These are phyloP conservation scores for Heliamphora exappendiculata DNA, from an alignment of 148 eudicot genomes.

Conservation along the genomic window DNA sequence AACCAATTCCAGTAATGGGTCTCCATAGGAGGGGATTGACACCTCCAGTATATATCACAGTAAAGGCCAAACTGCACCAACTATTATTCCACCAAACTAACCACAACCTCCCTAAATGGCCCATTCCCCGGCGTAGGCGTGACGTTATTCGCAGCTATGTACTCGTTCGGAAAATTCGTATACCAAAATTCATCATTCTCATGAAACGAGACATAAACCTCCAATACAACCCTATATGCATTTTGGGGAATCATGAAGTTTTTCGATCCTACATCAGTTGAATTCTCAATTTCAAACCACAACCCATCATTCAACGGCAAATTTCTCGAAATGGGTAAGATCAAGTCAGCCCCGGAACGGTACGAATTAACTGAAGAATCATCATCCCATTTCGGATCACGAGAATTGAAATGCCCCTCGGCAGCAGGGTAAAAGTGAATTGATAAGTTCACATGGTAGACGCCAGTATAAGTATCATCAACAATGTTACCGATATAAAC, in stretches of 20 bases:
- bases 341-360: conserved; percentile 52
- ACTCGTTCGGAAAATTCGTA: conserved; percentile 57
- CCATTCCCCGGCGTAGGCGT: conserved; percentile 54
- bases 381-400: neutral
- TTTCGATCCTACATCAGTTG: conserved; percentile 36
- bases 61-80: conserved; percentile 87
- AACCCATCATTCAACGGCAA: conserved; percentile 75
- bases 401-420: neutral
- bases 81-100: conserved; percentile 44
- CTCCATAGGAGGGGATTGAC: conserved; percentile 87
- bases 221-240: conserved; percentile 75
- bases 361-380: conserved; percentile 1
- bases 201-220: conserved; percentile 82
- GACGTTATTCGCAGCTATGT: conserved; percentile 48
- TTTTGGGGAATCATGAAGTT: conserved; percentile 56
- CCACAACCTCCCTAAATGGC: conserved; percentile 78
- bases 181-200: conserved; percentile 90
- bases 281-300: conserved; percentile 72
- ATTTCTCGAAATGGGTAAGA: conserved; percentile 67
- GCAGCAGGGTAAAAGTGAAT: conserved; percentile 53
- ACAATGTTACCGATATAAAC: conserved; percentile 70
- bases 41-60: conserved; percentile 85
- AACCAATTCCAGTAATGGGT: conserved; percentile 74
- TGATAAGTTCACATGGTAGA: conserved; percentile 64
- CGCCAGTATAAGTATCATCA: conserved; percentile 61